Conservation (phyloP, 1,284 basidiomycete species). For the Bjerkandera adusta region DNA sequence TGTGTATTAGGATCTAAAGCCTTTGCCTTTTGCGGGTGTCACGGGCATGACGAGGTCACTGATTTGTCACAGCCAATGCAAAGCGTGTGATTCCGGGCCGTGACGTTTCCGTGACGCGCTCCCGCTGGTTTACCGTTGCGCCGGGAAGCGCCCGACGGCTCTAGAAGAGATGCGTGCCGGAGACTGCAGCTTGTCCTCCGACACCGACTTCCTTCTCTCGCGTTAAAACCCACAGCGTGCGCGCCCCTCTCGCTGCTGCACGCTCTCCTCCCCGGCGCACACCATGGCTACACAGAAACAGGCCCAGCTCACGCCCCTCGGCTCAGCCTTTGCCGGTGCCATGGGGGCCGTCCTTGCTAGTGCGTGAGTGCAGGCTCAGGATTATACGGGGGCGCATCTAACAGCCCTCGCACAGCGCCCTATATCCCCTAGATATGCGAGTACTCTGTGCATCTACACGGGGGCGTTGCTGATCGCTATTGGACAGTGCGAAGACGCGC, state of each 20-base stretch:
- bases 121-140: constrained; percentile 12
- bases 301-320: constrained; percentile 78
- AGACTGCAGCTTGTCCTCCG: no score
- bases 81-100: constrained; percentile 7
- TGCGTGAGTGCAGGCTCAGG: constrained; percentile 54
- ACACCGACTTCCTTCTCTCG: no score
- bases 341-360: constrained; percentile 92
- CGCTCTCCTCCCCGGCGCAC: no score
- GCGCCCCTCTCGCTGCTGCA: no score
- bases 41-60: neutral
- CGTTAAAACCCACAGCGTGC: no score
- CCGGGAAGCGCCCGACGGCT: no score
- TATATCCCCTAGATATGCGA: constrained; percentile 95
- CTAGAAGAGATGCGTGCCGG: no score
- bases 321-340: constrained; percentile 91
- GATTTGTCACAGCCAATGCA: neutral
- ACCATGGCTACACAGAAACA: neutral
- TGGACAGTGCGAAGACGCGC: constrained; percentile 84
- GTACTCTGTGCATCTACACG: constrained; percentile 30
- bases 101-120: neutral
- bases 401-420: constrained; percentile 56
- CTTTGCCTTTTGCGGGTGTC: constrained; percentile 5
- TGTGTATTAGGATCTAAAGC: constrained; percentile 16
- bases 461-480: constrained; percentile 7
- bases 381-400: neutral